Base-by-base conservation (phyloP, 169 alveolate species). In the Plasmodium reichenowi region DNA sequence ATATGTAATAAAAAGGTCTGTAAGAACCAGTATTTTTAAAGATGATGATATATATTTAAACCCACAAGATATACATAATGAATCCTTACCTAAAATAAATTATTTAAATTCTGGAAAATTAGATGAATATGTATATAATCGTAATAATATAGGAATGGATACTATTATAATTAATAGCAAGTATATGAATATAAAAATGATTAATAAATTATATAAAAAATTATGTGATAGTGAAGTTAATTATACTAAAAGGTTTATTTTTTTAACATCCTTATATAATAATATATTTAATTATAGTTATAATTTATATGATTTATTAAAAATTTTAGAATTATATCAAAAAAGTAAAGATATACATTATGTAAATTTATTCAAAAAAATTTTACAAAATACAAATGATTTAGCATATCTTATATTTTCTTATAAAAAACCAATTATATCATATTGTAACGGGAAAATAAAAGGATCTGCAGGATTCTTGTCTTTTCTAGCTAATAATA, bases 371-470 rank as follows among this genome's bases (percentile, higher is more conserved):
- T 74, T 43, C 26, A 78, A 72, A 74, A 92, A 54, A 72, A 93
- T 45, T 43, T 62, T 94, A 66, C 54, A 50, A 64, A 94, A 94
- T 59, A 64, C 93, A 15, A 91, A 86, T 62, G 95, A 93, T 17
- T 74, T 94, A 50, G 67, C 93, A 43, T 91, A 94, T 64, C 38
- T 93, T 24, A 93, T 90, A 29, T 88, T 74, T 45, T 93, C 94
- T 12, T 94, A 83, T 83, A 88, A 80, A 74, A 94, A 94, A 59
- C 96, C 96, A 15, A 74, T 94, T 38, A 54, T 94, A 15, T 75
- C 89, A 2, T 94, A 94, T 52, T 94, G 95, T 26, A 94, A 94
- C 71, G 96, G 96, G 2, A 72, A 58, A 64, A 89, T 76, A 86
- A 92, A 88, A 63, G 94, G 95, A 3, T 94, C 88, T 50, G 95